A percentile compares a stretch with the other conserved stretches of the same genome.
These are phyloP conservation scores for Erythrophleum ivorense DNA, from an alignment of 331 rosid genomes.

Conservation along the genomic window DNA sequence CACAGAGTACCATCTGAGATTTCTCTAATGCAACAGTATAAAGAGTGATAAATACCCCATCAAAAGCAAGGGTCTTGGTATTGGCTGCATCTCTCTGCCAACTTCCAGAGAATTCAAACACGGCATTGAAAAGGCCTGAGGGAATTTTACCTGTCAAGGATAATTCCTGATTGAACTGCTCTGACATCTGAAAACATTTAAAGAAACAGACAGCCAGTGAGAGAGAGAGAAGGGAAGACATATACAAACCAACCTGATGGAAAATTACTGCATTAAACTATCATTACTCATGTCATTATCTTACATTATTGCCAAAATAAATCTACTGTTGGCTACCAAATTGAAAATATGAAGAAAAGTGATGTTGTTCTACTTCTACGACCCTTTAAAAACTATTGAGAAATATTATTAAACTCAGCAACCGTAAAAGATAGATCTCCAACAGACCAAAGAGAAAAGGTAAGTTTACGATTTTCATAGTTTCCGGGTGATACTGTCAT, in stretches of 20 bases:
- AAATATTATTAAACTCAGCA: constrained; percentile 3
- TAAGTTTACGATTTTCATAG: constrained; percentile 10
- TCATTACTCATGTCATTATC: not conserved
- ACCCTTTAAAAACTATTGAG: constrained; percentile 29
- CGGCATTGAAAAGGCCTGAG: constrained; percentile 89
- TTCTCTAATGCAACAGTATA: constrained; percentile 92
- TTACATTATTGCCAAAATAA: constrained; percentile 7
- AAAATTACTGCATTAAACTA: not conserved
- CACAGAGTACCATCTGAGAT: constrained; percentile 81
- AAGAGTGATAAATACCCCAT: constrained; percentile 91
- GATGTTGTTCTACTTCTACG: constrained; percentile 11
- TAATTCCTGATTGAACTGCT: constrained; percentile 95
- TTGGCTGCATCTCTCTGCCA: constrained; percentile 98
- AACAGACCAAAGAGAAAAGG: not conserved
- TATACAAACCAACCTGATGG: not conserved
- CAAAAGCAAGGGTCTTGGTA: constrained; percentile 92
- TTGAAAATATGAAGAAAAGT: constrained; percentile 13
- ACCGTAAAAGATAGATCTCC: not conserved
- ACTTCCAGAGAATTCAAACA: constrained; percentile 93
- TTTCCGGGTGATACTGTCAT: constrained; percentile 14
- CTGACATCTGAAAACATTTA: constrained; percentile 80
- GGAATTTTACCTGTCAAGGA: constrained; percentile 93
- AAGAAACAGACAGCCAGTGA: constrained; percentile 37
- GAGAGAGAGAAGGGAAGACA: constrained; percentile 16
- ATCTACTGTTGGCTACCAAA: constrained; percentile 5